phyloP scores from a whole-genome alignment of 1,284 basidiomycete genomes.

The Rhodotorula sp. region DNA sequence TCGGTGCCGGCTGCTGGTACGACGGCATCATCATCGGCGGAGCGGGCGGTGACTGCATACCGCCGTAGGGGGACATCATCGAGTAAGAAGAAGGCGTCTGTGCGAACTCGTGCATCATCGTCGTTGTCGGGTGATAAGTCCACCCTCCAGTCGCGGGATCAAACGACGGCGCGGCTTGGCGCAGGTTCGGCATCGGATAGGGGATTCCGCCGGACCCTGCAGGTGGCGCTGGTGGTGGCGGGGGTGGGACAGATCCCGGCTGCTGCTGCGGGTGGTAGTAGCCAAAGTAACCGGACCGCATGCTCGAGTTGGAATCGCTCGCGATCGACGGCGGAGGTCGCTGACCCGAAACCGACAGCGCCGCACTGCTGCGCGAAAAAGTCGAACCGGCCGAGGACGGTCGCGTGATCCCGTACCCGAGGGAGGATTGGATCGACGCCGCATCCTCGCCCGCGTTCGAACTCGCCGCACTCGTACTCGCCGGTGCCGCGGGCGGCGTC shows the following conservation, averaged over 20 bases:
- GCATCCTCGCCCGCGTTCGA: constrained; percentile 12
- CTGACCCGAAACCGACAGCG: constrained; percentile 24
- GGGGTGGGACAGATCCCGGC: not conserved
- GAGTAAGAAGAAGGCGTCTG: constrained; percentile 1
- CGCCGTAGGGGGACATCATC: constrained; percentile 5
- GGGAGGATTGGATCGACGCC: constrained; percentile 1
- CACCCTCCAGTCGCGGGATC: constrained; percentile 24
- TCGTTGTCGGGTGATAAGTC: constrained; percentile 5
- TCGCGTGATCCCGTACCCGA: constrained; percentile 23
- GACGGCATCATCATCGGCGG: not conserved
- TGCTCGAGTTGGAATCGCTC: constrained; percentile 26
- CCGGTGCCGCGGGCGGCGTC: not conserved
- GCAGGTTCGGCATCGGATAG: constrained; percentile 7
- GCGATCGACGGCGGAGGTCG: constrained; percentile 27
- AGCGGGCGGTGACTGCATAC: constrained; percentile 1
- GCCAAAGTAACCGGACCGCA: constrained; percentile 12
- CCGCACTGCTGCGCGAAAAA: constrained; percentile 36
- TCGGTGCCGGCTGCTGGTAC: not conserved
- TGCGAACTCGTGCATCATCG: not conserved
- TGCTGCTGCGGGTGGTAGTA: constrained; percentile 3
- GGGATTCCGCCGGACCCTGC: not conserved
- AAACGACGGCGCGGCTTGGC: constrained; percentile 35
- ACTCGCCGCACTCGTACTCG: constrained; percentile 16
- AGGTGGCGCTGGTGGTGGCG: not conserved
- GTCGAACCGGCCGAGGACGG: constrained; percentile 36